Evolutionary conservation across 2,329 filamentous ascomycete genomes (phyloP).

Genomic region (Neopestalotiopsis sp.): DNA sequence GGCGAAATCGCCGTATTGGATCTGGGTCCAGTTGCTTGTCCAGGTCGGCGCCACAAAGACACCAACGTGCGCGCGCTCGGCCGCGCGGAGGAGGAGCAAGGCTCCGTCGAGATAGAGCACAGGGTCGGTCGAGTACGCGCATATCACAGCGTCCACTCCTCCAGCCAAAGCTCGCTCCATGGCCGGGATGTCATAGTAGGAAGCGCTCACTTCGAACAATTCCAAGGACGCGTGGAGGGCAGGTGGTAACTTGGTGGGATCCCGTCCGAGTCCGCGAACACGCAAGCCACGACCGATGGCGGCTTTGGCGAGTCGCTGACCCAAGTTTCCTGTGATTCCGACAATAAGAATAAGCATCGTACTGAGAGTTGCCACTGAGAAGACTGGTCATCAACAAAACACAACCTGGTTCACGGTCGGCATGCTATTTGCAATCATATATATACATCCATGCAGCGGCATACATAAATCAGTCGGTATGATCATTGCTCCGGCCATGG

Average conservation of each 20-base stretch:
- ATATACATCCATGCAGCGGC: no score
- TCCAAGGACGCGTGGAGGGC: not conserved
- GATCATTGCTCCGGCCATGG: no score
- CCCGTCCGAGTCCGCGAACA: slow-evolving; percentile 34
- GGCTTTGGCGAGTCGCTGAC: slow-evolving; percentile 30
- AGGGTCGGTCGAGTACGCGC: slow-evolving; percentile 25
- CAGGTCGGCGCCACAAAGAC: slow-evolving; percentile 36
- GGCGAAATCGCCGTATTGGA: not conserved
- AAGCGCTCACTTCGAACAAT: not conserved
- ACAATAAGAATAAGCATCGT: slow-evolving; percentile 36
- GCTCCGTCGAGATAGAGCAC: slow-evolving; percentile 34
- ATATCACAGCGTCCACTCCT: not conserved
- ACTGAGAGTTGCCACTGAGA: no score
- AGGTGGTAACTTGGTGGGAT: not conserved
- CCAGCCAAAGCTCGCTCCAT: not conserved
- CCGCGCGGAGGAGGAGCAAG: slow-evolving; percentile 39
- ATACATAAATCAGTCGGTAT: no score
- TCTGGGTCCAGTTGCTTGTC: slow-evolving; percentile 39
- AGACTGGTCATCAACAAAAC: no score
- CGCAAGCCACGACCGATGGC: slow-evolving; percentile 31
- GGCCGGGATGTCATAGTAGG: not conserved
- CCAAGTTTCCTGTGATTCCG: slow-evolving; percentile 39
- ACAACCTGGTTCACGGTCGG: no score
- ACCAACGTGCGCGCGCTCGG: slow-evolving; percentile 38
- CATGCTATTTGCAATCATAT: no score